These are phyloP conservation scores for Neurospora sp. DNA, from an alignment of 495 filamentous ascomycete genomes.

Conservation along the genomic window DNA sequence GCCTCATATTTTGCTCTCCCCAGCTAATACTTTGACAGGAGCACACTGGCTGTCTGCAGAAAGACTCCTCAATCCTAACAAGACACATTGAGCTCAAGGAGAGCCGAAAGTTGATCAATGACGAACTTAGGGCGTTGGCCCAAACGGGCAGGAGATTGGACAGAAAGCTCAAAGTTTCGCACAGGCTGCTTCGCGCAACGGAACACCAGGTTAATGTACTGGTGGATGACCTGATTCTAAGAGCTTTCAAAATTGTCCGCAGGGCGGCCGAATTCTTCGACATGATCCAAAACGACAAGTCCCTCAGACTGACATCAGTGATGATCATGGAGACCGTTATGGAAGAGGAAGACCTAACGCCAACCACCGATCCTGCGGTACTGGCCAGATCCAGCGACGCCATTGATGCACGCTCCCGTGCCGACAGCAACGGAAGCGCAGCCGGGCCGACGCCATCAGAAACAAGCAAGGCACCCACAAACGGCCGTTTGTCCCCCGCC, in stretches of 20 bases:
- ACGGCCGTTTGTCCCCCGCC: conserved; percentile 35
- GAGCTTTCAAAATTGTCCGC: conserved; percentile 88
- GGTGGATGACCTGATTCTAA: conserved; percentile 84
- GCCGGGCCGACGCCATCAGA: conserved; percentile 19
- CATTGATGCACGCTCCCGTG: conserved; percentile 30
- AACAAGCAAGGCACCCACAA: conserved; percentile 21
- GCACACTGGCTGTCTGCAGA: conserved; percentile 74
- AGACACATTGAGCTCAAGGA: conserved; percentile 65
- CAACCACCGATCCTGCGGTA: conserved; percentile 52
- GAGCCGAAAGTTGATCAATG: conserved; percentile 74
- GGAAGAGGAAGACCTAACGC: conserved; percentile 55
- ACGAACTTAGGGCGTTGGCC: conserved; percentile 81
- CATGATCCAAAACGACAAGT: conserved; percentile 63
- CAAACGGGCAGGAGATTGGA: conserved; percentile 77
- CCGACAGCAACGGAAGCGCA: conserved; percentile 16
- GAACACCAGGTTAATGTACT: conserved; percentile 61
- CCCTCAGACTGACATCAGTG: conserved; percentile 38
- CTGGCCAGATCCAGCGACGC: conserved; percentile 15
- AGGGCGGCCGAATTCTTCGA: conserved; percentile 90
- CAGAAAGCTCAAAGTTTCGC: conserved; percentile 36
- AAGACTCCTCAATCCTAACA: conserved; percentile 65
- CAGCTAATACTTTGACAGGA: conserved; percentile 45
- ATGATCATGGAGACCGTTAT: conserved; percentile 50
- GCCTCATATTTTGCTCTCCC: conserved; percentile 1
- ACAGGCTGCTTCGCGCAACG: conserved; percentile 22